Conservation (phyloP, 768 basidiomycete species). For the Hygrocybe punicea region DNA sequence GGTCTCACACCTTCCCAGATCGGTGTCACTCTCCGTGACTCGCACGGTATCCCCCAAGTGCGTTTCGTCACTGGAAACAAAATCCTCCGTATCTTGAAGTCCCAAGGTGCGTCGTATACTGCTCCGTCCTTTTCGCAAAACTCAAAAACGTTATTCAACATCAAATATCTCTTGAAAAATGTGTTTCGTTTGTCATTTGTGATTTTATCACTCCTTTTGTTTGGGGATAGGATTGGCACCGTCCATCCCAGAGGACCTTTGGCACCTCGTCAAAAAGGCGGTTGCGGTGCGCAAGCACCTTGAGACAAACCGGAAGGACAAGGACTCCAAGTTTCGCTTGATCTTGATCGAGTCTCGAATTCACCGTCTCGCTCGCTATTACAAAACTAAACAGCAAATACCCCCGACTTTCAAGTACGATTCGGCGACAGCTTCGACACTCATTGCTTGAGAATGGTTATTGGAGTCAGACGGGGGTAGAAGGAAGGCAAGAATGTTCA, state of each 20-base stretch:
- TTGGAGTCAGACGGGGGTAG: slow-evolving; percentile 25
- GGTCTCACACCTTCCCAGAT: slow-evolving; percentile 97
- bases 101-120: slow-evolving; percentile 61
- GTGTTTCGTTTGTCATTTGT: slow-evolving; percentile 10
- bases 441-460: slow-evolving; percentile 67
- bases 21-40: slow-evolving; percentile 96
- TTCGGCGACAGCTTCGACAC: slow-evolving; percentile 87
- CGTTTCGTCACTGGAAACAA: slow-evolving; percentile 99
- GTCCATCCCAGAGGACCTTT: slow-evolving; percentile 97
- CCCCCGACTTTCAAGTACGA: slow-evolving; percentile 99
- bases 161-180: slow-evolving; percentile 13
- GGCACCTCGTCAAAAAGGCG: slow-evolving; percentile 99
- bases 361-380: slow-evolving; percentile 95
- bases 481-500: too few species aligned
- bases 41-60: slow-evolving; percentile 97
- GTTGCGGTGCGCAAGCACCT: slow-evolving; percentile 98
- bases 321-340: slow-evolving; percentile 92
- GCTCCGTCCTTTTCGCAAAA: slow-evolving; percentile 5
- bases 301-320: slow-evolving; percentile 97
- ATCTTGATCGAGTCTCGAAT: slow-evolving; percentile 99
- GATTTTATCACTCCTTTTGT: slow-evolving; percentile 39
- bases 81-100: slow-evolving; percentile 96
- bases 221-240: slow-evolving; percentile 88
- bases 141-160: slow-evolving; percentile 9
- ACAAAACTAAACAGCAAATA: slow-evolving; percentile 98